A percentile compares a stretch with the other conserved stretches of the same genome.
These are phyloP conservation scores for Colletotrichum sp. DNA, from an alignment of 2,329 filamentous ascomycete species.

Conservation along the genomic window DNA sequence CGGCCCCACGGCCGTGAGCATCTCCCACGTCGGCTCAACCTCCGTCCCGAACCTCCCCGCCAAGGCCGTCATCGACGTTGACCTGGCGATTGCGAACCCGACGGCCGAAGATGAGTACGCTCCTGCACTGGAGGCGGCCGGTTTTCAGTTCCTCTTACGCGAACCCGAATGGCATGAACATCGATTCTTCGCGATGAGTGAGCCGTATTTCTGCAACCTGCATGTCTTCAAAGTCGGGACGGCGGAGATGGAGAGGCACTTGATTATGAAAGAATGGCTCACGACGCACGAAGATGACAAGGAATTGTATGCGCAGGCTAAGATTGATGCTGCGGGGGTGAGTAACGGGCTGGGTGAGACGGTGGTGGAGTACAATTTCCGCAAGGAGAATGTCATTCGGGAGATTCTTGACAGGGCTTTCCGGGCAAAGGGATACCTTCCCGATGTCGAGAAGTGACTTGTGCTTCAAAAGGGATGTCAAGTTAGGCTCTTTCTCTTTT, in stretches of 20 bases:
- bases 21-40: conserved; percentile 56
- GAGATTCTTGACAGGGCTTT: conserved; percentile 40
- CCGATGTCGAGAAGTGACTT: not conserved
- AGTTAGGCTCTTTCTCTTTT: not conserved
- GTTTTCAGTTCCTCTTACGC: conserved; percentile 50
- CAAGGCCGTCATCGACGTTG: conserved; percentile 58
- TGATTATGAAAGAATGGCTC: conserved; percentile 51
- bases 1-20: conserved; percentile 33
- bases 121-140: conserved; percentile 42
- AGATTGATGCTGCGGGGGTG: conserved; percentile 38
- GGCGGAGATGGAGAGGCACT: conserved; percentile 46
- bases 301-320: conserved; percentile 42
- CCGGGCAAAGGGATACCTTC: conserved; percentile 28
- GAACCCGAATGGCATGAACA: conserved; percentile 54
- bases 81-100: conserved; percentile 47
- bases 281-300: conserved; percentile 39
- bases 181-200: conserved; percentile 46
- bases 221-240: conserved; percentile 52
- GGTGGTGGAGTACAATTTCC: conserved; percentile 41
- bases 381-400: conserved; percentile 45
- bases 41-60: conserved; percentile 53
- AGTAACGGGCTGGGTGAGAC: conserved; percentile 34
- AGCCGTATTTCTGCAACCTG: conserved; percentile 44
- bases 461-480: not conserved
- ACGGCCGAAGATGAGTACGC: conserved; percentile 47